Evolutionary conservation across 2,329 filamentous ascomycete genomes (phyloP).

Genomic region (Beauveria caledonica): DNA sequence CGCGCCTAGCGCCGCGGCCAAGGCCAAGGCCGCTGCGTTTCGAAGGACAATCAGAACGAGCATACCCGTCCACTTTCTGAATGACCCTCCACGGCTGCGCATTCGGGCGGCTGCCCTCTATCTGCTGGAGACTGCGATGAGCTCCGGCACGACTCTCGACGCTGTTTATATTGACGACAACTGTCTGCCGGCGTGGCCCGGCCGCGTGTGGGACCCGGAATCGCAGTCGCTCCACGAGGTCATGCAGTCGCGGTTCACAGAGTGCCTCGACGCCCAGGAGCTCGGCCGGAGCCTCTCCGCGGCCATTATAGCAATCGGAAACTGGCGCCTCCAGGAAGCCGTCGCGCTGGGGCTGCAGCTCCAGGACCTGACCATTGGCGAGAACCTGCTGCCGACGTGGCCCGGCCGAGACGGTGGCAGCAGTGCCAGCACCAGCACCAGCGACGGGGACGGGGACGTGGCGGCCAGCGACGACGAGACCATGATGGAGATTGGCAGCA

Average conservation of each 20-base stretch:
- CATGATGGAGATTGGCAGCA: neutral
- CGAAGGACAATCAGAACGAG: neutral
- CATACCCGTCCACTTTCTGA: neutral
- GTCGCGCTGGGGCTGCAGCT: slow-evolving; percentile 16
- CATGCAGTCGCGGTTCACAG: slow-evolving; percentile 19
- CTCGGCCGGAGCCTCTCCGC: slow-evolving; percentile 16
- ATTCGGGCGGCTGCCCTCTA: slow-evolving; percentile 16
- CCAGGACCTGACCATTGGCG: slow-evolving; percentile 18
- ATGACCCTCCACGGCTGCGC: neutral
- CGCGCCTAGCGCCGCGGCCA: neutral
- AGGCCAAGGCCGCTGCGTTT: neutral
- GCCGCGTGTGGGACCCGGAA: slow-evolving; percentile 18
- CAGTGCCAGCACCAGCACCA: no score
- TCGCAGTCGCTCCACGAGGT: slow-evolving; percentile 17
- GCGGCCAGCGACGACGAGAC: slow-evolving; percentile 12
- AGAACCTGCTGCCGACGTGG: slow-evolving; percentile 24
- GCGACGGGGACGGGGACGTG: neutral
- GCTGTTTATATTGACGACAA: slow-evolving; percentile 21
- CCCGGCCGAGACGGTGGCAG: neutral
- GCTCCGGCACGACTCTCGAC: slow-evolving; percentile 11
- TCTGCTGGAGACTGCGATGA: slow-evolving; percentile 17
- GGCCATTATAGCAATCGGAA: slow-evolving; percentile 20
- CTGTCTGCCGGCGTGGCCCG: slow-evolving; percentile 23
- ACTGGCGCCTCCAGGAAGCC: slow-evolving; percentile 20
- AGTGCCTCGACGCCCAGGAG: slow-evolving; percentile 13